Conservation (phyloP, 495 filamentous ascomycete genomes). For the Cladorrhinum samala region DNA sequence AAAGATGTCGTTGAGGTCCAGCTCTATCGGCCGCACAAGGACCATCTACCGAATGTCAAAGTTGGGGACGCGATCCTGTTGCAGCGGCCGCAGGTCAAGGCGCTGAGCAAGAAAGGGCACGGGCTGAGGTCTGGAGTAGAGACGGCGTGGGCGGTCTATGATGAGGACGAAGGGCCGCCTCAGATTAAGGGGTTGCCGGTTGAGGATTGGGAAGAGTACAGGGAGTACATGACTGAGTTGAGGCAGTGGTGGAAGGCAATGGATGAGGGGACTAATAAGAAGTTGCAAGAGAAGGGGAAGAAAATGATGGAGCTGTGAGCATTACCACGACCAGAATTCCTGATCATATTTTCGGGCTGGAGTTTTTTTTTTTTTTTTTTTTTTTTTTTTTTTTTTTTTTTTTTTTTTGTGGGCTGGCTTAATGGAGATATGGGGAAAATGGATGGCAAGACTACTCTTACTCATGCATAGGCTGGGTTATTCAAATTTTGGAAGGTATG, state of each 20-base stretch:
- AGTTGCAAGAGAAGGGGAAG: slow-evolving; percentile 37
- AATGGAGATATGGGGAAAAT: not conserved
- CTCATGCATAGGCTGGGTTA: no score
- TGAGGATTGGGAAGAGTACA: slow-evolving; percentile 35
- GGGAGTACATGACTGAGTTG: slow-evolving; percentile 27
- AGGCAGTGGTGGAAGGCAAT: slow-evolving; percentile 37
- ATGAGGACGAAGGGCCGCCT: slow-evolving; percentile 26
- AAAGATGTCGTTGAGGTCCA: slow-evolving; percentile 51
- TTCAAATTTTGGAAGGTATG: no score
- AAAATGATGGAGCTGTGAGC: slow-evolving; percentile 27
- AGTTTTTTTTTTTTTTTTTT: not conserved
- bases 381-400: not conserved
- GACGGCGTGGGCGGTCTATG: slow-evolving; percentile 61
- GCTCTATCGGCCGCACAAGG: slow-evolving; percentile 67
- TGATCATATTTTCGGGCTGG: not conserved
- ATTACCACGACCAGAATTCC: slow-evolving; percentile 18
- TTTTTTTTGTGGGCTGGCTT: not conserved
- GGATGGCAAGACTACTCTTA: no score
- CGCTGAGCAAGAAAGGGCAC: slow-evolving; percentile 43
- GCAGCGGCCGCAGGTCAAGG: slow-evolving; percentile 62
- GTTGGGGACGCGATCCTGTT: slow-evolving; percentile 74
- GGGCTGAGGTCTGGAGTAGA: slow-evolving; percentile 38
- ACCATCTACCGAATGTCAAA: slow-evolving; percentile 59
- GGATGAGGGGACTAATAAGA: slow-evolving; percentile 30
- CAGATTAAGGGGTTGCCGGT: slow-evolving; percentile 43